Evolutionary conservation across 306 rosid genomes (phyloP), one percentile per base, ranked within the genome.

Genomic region (Cucurbita pepo): DNA sequence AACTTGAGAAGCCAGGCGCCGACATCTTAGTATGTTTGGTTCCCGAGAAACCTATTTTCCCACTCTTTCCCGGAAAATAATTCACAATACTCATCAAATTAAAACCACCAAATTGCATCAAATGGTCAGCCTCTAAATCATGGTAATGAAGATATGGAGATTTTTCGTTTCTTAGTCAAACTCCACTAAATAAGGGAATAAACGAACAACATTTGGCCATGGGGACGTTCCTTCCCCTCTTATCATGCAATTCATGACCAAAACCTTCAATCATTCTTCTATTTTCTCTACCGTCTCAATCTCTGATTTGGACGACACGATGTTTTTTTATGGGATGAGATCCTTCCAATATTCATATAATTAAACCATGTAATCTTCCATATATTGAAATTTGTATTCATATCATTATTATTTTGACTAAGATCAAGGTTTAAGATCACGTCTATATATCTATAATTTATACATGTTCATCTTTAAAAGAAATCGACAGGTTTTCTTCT

Each of bases 161-260:
- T 13, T 0, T 54, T 7, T 16, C 18, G 0, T 57, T 57, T 22
- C 1, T 1, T 8, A 7, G 1, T 5, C 43, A 65, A 65, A 43
- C 5, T 19, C 22, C 44, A 69, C 57, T 48, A 30, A 50, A 48
- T 15, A 14, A 67, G 56, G 3, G 58, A 69, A 69, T 69, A 48
- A 50, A 69, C 14, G 15, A 48, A 9, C 9, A 50, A 50, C 50
- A 37, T 45, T 12, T 67, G 9, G 9, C 21, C 56, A 45, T 47
- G 55, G 70, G 14, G 15, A 69, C 58, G 13, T 67, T 21, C n/a
- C 9, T 6, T 21, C 16, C n/a, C 15, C 13, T 21, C 16, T 47
- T 52, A 69, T 69, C 58, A 69, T 69, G 73, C 73, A 69, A 69
- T 25, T 8, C 5, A 50, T 13, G 73, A 69, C 54, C 73, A 69